Evolutionary conservation across 805 yeast genomes (phyloP), one percentile per base, ranked within the genome.

Genomic region (Metschnikowia cerradonensis): DNA sequence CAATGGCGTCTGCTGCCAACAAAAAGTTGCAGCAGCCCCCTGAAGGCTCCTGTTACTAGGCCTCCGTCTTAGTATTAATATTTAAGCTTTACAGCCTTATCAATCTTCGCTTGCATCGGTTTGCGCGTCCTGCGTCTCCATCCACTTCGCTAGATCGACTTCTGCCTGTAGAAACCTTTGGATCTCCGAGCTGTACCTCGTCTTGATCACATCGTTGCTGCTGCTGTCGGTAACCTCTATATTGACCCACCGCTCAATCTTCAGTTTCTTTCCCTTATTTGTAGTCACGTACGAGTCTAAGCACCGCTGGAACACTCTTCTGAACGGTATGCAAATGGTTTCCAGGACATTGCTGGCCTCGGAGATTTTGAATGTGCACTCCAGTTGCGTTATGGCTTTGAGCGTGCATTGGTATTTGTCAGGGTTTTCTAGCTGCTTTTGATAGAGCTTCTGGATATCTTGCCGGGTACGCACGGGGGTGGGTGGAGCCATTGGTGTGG

Each of bases 1-100:
- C 61, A 51, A 92, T 94, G 98, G 96, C 96, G 1, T 68, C 80
- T 19, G 80, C 92, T 3, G 68, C 83, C 11, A 90, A 94, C 68
- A 84, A 90, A 73, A 90, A 88, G 72, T 74, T 92, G 56, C 75
- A 84, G 8, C 99, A 94, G 73, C 99, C 99, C 13, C 73, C 86
- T 10, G 99, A 94, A 73, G 97, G 97, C 8, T 70, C 86, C 35
- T 81, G 84, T 11, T 88, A 83, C 47, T 58, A 49, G 48, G 30
- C 22, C 37, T 14, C 19, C 26, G 14, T 13, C 19, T n/a, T n/a
- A 34, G 22, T n/a, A 34, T 20, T 17, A 32, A 42, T 34, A 33
- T 5, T 33, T 26, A 15, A 26, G 14, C 30, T 11, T 7, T 10
- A 13, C 33, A 26, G n/a, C 11, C 13, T n/a, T 4, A 17, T 30